Percentiles rank a stretch among this genome's conserved stretches.
These are phyloP conservation scores for Trichoderma cornu-damae DNA, from an alignment of 2,329 filamentous ascomycete species.

Conservation along the genomic window DNA sequence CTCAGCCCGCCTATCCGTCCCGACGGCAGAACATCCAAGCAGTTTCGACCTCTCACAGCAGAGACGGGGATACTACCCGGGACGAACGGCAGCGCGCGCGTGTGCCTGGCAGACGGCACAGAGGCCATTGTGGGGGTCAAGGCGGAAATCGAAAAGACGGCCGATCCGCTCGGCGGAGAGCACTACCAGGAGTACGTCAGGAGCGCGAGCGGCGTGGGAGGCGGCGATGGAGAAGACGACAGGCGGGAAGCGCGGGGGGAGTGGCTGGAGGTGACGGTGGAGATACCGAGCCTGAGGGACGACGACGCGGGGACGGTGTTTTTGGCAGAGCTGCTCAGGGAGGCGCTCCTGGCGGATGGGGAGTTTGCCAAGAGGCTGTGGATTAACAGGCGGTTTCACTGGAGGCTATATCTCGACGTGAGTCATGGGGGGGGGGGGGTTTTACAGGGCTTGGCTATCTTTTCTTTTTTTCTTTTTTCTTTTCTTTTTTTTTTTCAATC, in stretches of 20 bases:
- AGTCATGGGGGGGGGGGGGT: too few species aligned
- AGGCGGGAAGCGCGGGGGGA: slow-evolving; percentile 48
- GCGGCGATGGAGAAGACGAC: slow-evolving; percentile 39
- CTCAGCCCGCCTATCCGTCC: slow-evolving; percentile 80
- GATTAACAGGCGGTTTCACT: slow-evolving; percentile 91
- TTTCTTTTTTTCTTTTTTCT: too few species aligned
- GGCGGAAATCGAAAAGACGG: slow-evolving; percentile 80
- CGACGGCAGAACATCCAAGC: slow-evolving; percentile 73
- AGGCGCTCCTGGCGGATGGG: slow-evolving; percentile 73
- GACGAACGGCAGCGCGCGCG: slow-evolving; percentile 85
- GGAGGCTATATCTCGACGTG: slow-evolving; percentile 93
- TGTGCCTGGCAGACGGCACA: slow-evolving; percentile 91
- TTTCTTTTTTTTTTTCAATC: not conserved
- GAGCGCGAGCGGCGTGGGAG: slow-evolving; percentile 30
- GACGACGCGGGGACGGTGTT: slow-evolving; percentile 89
- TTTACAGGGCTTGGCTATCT: too few species aligned
- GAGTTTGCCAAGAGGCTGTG: slow-evolving; percentile 65
- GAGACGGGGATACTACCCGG: slow-evolving; percentile 86
- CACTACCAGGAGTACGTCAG: slow-evolving; percentile 20
- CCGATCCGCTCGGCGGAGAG: slow-evolving; percentile 27
- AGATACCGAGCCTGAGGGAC: slow-evolving; percentile 85
- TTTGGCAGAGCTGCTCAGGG: slow-evolving; percentile 78
- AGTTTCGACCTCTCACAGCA: slow-evolving; percentile 86
- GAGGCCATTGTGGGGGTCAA: slow-evolving; percentile 96
- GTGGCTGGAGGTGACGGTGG: slow-evolving; percentile 87